phyloP scores from a whole-genome alignment of 352 stramenopile species.

The Phytophthora cajani region DNA sequence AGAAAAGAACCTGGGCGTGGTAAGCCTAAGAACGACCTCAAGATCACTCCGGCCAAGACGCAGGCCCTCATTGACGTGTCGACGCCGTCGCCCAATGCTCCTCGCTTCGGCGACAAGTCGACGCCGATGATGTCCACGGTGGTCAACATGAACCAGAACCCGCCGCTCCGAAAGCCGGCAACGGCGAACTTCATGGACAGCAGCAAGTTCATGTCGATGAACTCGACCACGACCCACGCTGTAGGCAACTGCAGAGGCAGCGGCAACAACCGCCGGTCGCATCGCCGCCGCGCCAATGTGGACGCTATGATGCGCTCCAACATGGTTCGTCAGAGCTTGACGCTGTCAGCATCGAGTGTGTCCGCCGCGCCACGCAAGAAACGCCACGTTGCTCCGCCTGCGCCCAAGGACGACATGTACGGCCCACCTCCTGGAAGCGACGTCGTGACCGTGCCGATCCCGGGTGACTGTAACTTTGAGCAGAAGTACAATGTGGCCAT shows the following conservation, averaged over 20 bases:
- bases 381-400: slow-evolving; percentile 22
- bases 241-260: slow-evolving; percentile 33
- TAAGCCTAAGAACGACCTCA: slow-evolving; percentile 42
- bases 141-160: slow-evolving; percentile 39
- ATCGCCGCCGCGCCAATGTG: slow-evolving; percentile 63
- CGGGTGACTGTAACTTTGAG: slow-evolving; percentile 67
- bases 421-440: slow-evolving; percentile 56
- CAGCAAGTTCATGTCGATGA: slow-evolving; percentile 52
- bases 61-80: slow-evolving; percentile 73
- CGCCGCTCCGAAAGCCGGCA: slow-evolving; percentile 38
- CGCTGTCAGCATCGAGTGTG: slow-evolving; percentile 47
- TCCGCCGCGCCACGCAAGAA: slow-evolving; percentile 21
- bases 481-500: slow-evolving; percentile 67
- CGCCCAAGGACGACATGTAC: slow-evolving; percentile 31
- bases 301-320: slow-evolving; percentile 78
- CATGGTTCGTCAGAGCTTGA: slow-evolving; percentile 57
- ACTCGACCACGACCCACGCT: slow-evolving; percentile 35
- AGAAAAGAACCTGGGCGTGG: slow-evolving; percentile 33
- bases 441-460: slow-evolving; percentile 60
- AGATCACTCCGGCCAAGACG: slow-evolving; percentile 58
- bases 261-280: slow-evolving; percentile 22
- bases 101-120: slow-evolving; percentile 26
- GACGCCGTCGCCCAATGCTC: slow-evolving; percentile 49
- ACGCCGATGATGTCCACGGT: slow-evolving; percentile 28
- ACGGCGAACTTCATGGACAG: slow-evolving; percentile 68